Percentiles rank a stretch among this genome's conserved stretches.
phyloP scores from a whole-genome alignment of 805 yeast genomes.

The Candida oleophila region DNA sequence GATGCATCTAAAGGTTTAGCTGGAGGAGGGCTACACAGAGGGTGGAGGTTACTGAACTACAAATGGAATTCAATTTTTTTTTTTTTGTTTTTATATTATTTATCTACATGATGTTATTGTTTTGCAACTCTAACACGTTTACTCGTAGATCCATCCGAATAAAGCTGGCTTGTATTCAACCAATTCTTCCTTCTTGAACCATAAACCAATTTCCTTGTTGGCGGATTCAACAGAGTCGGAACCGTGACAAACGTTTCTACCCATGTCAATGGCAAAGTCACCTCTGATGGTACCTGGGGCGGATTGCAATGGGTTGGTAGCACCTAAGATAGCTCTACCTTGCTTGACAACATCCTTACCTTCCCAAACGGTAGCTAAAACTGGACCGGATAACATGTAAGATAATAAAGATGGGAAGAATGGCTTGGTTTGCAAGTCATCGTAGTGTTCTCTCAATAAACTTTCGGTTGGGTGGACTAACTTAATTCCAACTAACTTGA shows the following conservation, averaged over 20 bases:
- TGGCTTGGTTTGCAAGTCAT: constrained; percentile 92
- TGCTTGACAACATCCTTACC: constrained; percentile 99
- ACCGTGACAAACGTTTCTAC: constrained; percentile 99
- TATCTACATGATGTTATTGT: constrained; percentile 14
- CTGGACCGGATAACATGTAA: constrained; percentile 98
- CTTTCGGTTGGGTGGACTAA: constrained; percentile 83
- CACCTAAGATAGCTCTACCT: constrained; percentile 97
- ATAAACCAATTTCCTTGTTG: constrained; percentile 88
- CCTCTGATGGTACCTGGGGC: constrained; percentile 99
- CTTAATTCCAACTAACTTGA: constrained; percentile 95
- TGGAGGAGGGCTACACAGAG: no score
- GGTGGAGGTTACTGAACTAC: no score
- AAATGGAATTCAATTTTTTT: constrained; percentile 15
- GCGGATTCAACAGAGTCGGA: constrained; percentile 99
- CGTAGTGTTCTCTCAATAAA: constrained; percentile 90
- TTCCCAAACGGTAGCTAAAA: constrained; percentile 99
- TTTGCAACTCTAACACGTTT: constrained; percentile 24
- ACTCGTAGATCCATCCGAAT: constrained; percentile 93
- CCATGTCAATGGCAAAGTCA: constrained; percentile 97
- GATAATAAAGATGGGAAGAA: constrained; percentile 96
- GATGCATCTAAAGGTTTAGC: no score
- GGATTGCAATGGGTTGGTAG: constrained; percentile 96
- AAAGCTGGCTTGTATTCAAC: constrained; percentile 86
- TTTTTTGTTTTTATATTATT: constrained; percentile 19
- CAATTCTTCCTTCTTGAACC: constrained; percentile 98